These are phyloP conservation scores for Letharia lupina DNA, from an alignment of 495 filamentous ascomycete genomes.

Conservation along the genomic window DNA sequence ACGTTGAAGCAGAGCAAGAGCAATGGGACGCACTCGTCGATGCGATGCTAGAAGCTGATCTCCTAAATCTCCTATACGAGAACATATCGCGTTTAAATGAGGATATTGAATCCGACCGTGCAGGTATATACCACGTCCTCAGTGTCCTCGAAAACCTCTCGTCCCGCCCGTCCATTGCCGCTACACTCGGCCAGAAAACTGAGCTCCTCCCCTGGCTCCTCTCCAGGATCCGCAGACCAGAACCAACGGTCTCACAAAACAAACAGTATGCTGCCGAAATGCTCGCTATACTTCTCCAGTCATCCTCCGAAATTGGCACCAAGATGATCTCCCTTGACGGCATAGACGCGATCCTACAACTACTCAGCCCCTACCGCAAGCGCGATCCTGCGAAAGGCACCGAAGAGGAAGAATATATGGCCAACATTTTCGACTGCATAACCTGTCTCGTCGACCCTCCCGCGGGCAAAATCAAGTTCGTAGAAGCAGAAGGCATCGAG, in stretches of 20 bases:
- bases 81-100: constrained; percentile 85
- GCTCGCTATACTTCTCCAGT: constrained; percentile 75
- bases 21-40: constrained; percentile 80
- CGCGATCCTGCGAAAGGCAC: constrained; percentile 78
- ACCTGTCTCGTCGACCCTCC: constrained; percentile 70
- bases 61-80: constrained; percentile 72
- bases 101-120: constrained; percentile 63
- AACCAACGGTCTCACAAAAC: constrained; percentile 66
- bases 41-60: constrained; percentile 70
- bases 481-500: constrained; percentile 88
- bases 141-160: constrained; percentile 82
- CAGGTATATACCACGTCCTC: constrained; percentile 79
- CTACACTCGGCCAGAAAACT: constrained; percentile 57
- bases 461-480: constrained; percentile 69
- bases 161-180: constrained; percentile 51
- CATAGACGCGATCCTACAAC: constrained; percentile 70
- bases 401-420: constrained; percentile 88
- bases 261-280: constrained; percentile 94
- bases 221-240: constrained; percentile 54
- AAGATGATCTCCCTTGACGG: constrained; percentile 60
- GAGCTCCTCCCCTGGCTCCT: constrained; percentile 68
- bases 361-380: constrained; percentile 82
- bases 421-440: constrained; percentile 81
- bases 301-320: constrained; percentile 53
- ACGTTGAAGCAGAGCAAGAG: constrained; percentile 72